Evolutionary conservation across 768 basidiomycete species (phyloP), one percentile per base, ranked within the genome.

Genomic region (Pisolithus tinctorius): DNA sequence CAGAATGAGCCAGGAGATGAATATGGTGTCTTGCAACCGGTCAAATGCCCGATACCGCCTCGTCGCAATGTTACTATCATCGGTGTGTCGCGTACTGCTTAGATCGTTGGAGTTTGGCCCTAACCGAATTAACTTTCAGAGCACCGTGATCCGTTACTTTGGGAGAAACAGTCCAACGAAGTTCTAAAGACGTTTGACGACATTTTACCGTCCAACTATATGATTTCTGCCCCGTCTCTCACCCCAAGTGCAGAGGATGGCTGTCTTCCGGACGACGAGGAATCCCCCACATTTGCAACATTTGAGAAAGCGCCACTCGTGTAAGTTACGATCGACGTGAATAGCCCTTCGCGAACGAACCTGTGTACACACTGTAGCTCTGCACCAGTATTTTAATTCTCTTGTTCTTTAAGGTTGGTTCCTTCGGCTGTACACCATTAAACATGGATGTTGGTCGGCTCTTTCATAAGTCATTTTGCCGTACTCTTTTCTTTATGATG

Each of bases 141-240:
- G 37, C 45, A 50, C 13, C 58, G 23, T 6, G 63, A 69, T 16
- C 63, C 67, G 0, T 57, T 61, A 0, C 34, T 69, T n/a, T 47
- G 56, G 52, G 53, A 55, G 13, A 45, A 45, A 6, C 59, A 58
- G 55, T 58, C 59, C 11, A 43, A 45, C 37, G 60, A 65, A 43
- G 60, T 63, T 1, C 53, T 63, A 36, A 61, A 65, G 45, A 74
- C 76, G 4, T 80, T 80, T 55, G 65, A 67, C 37, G 75, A 79
- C 38, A 72, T 81, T 17, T 65, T 81, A 9, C 75, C 79, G 1
- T 48, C 73, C 4, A 57, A 67, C 7, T 65, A 72, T n/a, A 79
- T 81, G 51, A 69, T 77, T 3, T 61, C 74, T 0, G 67, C 67
- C 11, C 66, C 75, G 6, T 64, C 66, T 1, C 55, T 66, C 27